These are phyloP conservation scores for Nymphaea colorata DNA, from an alignment of 164 flowering plant species.

Conservation along the genomic window DNA sequence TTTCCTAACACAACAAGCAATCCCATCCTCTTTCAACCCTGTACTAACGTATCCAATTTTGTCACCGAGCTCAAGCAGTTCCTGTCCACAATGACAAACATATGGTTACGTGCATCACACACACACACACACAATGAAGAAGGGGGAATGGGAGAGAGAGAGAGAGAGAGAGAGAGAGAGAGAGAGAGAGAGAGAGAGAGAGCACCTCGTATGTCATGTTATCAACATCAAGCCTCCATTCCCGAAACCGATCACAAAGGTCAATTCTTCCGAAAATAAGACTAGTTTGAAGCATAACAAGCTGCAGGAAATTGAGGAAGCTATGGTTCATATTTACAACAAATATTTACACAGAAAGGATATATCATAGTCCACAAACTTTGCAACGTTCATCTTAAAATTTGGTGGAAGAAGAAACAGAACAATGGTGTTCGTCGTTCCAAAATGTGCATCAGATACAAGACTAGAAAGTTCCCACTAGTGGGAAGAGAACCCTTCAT, in stretches of 20 bases:
- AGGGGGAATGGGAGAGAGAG: too few species aligned
- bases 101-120: background rate
- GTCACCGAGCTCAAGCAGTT: slow-evolving; percentile 63
- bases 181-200: too few species aligned
- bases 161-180: too few species aligned
- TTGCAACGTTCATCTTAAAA: too few species aligned
- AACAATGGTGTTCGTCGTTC: too few species aligned
- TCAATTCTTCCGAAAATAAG: slow-evolving; percentile 39
- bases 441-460: too few species aligned
- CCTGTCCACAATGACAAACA: slow-evolving; percentile 21
- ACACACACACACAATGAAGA: background rate
- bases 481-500: too few species aligned
- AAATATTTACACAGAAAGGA: too few species aligned
- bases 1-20: slow-evolving; percentile 37
- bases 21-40: slow-evolving; percentile 56
- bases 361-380: too few species aligned
- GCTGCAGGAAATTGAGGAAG: slow-evolving; percentile 22
- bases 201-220: slow-evolving; percentile 54
- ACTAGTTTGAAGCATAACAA: slow-evolving; percentile 53
- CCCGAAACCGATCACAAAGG: slow-evolving; percentile 43
- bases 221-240: slow-evolving; percentile 77
- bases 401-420: too few species aligned
- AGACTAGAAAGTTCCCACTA: too few species aligned
- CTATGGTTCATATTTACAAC: too few species aligned
- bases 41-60: slow-evolving; percentile 55